Percentiles rank a stretch among this genome's conserved stretches.
Conservation (phyloP, 768 basidiomycete genomes). For the Termitomyces sp. region DNA sequence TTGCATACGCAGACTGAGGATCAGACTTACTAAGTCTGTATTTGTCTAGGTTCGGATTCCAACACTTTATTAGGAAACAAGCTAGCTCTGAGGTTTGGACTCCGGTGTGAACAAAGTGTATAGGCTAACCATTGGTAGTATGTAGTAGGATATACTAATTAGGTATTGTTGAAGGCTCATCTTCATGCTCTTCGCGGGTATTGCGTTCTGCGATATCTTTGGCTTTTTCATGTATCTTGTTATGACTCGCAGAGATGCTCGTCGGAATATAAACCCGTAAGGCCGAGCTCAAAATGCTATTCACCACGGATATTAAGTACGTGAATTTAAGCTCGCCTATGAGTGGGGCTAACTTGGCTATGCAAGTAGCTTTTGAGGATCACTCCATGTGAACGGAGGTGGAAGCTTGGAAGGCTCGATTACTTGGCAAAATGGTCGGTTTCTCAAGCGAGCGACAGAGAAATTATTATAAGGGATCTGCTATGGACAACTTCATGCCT, state of each 20-base stretch:
- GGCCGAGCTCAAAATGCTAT: neutral
- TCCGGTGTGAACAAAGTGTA: neutral
- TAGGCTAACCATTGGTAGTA: neutral
- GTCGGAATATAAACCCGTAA: neutral
- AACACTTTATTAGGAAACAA: neutral
- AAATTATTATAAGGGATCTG: no score
- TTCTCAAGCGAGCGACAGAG: neutral
- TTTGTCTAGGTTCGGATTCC: no score
- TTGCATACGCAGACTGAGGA: no score
- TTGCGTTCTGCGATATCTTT: neutral
- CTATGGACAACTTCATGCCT: neutral
- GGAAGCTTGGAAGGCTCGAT: neutral
- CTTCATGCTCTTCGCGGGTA: neutral
- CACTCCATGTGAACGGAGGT: neutral
- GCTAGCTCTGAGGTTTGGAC: neutral
- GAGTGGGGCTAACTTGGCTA: neutral
- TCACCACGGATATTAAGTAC: neutral
- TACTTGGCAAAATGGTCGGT: neutral
- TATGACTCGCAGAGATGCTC: neutral
- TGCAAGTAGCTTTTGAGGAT: neutral
- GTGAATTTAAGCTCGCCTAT: neutral
- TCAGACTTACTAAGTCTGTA: no score
- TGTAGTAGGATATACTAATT: neutral
- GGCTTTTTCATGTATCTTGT: neutral
- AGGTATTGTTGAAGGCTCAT: no score